phyloP scores from a whole-genome alignment of 176 grass and related monocot genomes.

The Carex parvula region DNA sequence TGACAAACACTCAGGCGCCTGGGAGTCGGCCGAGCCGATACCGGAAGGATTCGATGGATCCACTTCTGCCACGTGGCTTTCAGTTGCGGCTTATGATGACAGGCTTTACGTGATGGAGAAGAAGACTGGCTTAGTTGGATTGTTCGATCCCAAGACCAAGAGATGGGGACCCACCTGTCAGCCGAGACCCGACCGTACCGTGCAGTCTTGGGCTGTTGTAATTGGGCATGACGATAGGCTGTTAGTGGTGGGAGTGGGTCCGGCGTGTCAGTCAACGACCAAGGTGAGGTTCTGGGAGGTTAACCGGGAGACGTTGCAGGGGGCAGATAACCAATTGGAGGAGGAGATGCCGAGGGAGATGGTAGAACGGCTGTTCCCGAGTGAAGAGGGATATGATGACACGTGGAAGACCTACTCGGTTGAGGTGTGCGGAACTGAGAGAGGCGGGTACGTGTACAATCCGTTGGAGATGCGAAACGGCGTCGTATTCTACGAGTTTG shows the following conservation, averaged over 20 bases:
- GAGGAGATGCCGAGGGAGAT: slow-evolving; percentile 58
- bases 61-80: slow-evolving; percentile 59
- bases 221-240: slow-evolving; percentile 34
- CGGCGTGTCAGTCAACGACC: slow-evolving; percentile 4
- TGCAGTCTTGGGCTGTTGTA: slow-evolving; percentile 39
- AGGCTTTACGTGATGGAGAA: slow-evolving; percentile 55
- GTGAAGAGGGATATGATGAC: slow-evolving; percentile 25
- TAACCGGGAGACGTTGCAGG: slow-evolving; percentile 42
- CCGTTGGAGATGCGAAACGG: slow-evolving; percentile 48
- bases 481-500: slow-evolving; percentile 58
- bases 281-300: slow-evolving; percentile 57
- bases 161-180: slow-evolving; percentile 48
- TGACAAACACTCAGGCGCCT: slow-evolving; percentile 20
- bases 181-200: slow-evolving; percentile 25
- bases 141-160: slow-evolving; percentile 60
- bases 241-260: slow-evolving; percentile 46
- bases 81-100: slow-evolving; percentile 40
- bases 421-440: slow-evolving; percentile 48
- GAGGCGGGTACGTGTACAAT: slow-evolving; percentile 87
- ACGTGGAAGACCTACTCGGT: slow-evolving; percentile 31
- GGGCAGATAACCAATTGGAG: background rate
- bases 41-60: slow-evolving; percentile 46
- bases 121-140: slow-evolving; percentile 45
- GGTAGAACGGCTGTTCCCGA: slow-evolving; percentile 43
- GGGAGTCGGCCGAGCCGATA: slow-evolving; percentile 57